phyloP scores from a whole-genome alignment of 192 early-diverging fungal genomes.

The Haplosporangium gracile region DNA sequence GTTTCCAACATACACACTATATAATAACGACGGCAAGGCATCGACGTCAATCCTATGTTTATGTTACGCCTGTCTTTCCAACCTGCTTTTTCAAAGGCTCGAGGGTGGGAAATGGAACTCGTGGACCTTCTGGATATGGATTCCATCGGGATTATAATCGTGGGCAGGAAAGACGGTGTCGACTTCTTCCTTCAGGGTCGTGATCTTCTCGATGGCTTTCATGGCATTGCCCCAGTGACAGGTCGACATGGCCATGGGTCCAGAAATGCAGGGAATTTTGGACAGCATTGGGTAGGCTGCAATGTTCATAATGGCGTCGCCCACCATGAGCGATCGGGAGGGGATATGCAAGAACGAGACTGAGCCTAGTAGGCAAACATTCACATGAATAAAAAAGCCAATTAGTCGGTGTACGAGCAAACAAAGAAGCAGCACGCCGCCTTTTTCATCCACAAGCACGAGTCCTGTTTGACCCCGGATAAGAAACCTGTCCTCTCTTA shows the following conservation, averaged over 20 bases:
- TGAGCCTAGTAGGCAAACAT: conserved; percentile 34
- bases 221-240: conserved; percentile 41
- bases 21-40: too few relatives aligned
- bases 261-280: conserved; percentile 34
- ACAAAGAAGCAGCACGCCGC: background rate
- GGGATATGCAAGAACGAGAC: conserved; percentile 55
- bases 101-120: conserved; percentile 28
- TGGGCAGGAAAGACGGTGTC: conserved; percentile 56
- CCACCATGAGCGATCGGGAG: conserved; percentile 47
- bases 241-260: conserved; percentile 39
- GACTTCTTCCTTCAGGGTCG: conserved; percentile 33
- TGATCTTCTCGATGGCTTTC: conserved; percentile 50
- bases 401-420: too few relatives aligned
- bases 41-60: background rate
- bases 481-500: background rate
- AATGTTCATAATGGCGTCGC: conserved; percentile 56
- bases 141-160: conserved; percentile 41
- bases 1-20: too few relatives aligned
- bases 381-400: background rate
- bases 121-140: conserved; percentile 53
- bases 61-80: background rate
- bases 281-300: conserved; percentile 37
- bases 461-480: background rate
- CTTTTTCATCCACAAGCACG: background rate
- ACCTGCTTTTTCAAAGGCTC: background rate